A percentile compares a stretch with the other conserved stretches of the same genome.
Evolutionary conservation across 352 stramenopile species (phyloP).

Genomic region (Pythium pyrilobum): DNA sequence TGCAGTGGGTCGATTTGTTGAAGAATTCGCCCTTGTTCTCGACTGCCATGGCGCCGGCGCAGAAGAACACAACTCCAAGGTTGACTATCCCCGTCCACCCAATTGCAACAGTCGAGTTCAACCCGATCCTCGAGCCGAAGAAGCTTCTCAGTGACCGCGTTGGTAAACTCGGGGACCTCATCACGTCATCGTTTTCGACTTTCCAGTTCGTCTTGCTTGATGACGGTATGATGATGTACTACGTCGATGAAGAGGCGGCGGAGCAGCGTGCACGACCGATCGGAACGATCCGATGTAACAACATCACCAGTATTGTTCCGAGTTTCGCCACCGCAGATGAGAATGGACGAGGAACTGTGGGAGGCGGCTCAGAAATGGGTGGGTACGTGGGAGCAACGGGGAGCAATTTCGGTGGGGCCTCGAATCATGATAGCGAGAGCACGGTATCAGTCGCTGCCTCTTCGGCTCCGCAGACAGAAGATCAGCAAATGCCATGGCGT

Average conservation of each 20-base stretch:
- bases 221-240: constrained; percentile 82
- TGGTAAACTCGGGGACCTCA: constrained; percentile 71
- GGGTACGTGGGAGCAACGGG: not conserved
- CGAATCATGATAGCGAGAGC: not conserved
- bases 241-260: constrained; percentile 46
- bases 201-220: constrained; percentile 74
- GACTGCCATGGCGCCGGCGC: not conserved
- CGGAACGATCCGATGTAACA: constrained; percentile 72
- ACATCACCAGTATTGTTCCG: constrained; percentile 73
- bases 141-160: constrained; percentile 65
- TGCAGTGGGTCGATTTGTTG: constrained; percentile 81
- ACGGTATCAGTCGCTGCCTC: not conserved
- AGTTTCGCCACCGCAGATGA: constrained; percentile 51
- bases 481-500: constrained; percentile 70
- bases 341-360: not conserved
- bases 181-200: constrained; percentile 55
- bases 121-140: constrained; percentile 58
- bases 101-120: constrained; percentile 71
- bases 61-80: constrained; percentile 28
- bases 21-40: constrained; percentile 85
- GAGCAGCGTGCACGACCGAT: constrained; percentile 63
- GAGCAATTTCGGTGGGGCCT: constrained; percentile 16
- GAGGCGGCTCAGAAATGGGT: not conserved
- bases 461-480: constrained; percentile 8
- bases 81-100: constrained; percentile 81